These are phyloP conservation scores for Penicillium desertorum DNA, from an alignment of 495 filamentous ascomycete genomes.

Conservation along the genomic window DNA sequence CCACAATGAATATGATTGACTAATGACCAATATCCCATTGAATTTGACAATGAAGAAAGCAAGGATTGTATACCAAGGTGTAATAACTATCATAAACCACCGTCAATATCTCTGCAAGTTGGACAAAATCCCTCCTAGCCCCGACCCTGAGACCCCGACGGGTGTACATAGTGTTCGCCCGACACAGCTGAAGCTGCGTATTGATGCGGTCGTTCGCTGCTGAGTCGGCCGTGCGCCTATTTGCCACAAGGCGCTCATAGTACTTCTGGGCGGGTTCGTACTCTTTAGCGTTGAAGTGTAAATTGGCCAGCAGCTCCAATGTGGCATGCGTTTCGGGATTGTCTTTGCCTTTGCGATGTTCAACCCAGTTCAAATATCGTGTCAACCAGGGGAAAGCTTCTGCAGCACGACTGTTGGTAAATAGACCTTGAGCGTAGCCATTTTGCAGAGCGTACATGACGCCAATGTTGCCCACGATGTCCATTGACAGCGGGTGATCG, in stretches of 20 bases:
- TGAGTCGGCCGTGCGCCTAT: constrained; percentile 14
- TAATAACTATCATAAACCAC: not conserved
- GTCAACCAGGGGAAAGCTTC: constrained; percentile 35
- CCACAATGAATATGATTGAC: not conserved
- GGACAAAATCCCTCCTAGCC: constrained; percentile 22
- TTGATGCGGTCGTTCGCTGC: constrained; percentile 17
- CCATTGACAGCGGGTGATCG: constrained; percentile 33
- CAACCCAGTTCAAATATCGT: constrained; percentile 36
- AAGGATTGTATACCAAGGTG: not conserved
- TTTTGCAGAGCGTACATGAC: constrained; percentile 34
- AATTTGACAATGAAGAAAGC: not conserved
- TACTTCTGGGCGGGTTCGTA: constrained; percentile 34
- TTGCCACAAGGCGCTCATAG: constrained; percentile 29
- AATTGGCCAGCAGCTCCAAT: constrained; percentile 28
- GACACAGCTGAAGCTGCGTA: constrained; percentile 30
- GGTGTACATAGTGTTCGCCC: constrained; percentile 27
- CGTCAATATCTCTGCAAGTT: constrained; percentile 22
- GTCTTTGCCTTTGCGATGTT: constrained; percentile 24
- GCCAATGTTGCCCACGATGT: constrained; percentile 34
- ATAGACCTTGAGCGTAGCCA: constrained; percentile 2
- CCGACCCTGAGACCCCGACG: constrained; percentile 11
- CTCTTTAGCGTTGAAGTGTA: constrained; percentile 27
- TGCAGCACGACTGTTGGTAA: constrained; percentile 13
- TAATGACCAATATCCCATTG: not conserved
- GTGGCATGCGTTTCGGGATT: constrained; percentile 30